These are phyloP conservation scores for Penicillium canariense DNA, from an alignment of 495 filamentous ascomycete genomes.

Conservation along the genomic window DNA sequence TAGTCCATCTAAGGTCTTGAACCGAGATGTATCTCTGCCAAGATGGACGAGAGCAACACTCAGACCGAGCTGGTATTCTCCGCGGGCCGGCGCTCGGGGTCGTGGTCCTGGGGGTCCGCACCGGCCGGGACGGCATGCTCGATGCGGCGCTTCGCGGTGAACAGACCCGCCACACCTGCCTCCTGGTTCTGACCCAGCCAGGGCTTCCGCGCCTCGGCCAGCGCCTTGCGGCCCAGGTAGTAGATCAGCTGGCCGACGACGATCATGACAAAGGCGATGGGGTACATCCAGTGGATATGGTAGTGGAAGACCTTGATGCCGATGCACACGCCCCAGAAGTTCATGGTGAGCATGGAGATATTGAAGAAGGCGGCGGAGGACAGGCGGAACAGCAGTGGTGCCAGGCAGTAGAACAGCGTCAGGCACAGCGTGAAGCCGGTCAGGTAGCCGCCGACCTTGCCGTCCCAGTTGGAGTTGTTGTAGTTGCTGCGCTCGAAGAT, in stretches of 20 bases:
- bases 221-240: conserved; percentile 66
- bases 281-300: conserved; percentile 84
- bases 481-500: conserved; percentile 86
- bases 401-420: conserved; percentile 80
- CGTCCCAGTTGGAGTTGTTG: conserved; percentile 61
- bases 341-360: conserved; percentile 87
- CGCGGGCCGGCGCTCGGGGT: conserved; percentile 4
- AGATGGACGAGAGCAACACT: no score
- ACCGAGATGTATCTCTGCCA: not conserved
- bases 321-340: conserved; percentile 96
- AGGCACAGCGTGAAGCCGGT: conserved; percentile 84
- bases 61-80: conserved; percentile 16
- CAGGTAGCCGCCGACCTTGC: conserved; percentile 72
- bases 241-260: conserved; percentile 80
- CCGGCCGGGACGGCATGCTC: conserved; percentile 31
- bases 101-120: conserved; percentile 6
- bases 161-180: conserved; percentile 73
- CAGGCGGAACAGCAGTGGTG: conserved; percentile 83
- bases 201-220: conserved; percentile 92
- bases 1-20: not conserved
- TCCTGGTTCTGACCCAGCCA: conserved; percentile 90
- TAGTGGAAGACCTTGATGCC: conserved; percentile 82
- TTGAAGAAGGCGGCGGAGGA: conserved; percentile 94
- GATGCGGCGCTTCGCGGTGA: conserved; percentile 82
- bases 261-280: conserved; percentile 90